Conservation (phyloP, 345 rosid genomes). For the Linum tenue region DNA sequence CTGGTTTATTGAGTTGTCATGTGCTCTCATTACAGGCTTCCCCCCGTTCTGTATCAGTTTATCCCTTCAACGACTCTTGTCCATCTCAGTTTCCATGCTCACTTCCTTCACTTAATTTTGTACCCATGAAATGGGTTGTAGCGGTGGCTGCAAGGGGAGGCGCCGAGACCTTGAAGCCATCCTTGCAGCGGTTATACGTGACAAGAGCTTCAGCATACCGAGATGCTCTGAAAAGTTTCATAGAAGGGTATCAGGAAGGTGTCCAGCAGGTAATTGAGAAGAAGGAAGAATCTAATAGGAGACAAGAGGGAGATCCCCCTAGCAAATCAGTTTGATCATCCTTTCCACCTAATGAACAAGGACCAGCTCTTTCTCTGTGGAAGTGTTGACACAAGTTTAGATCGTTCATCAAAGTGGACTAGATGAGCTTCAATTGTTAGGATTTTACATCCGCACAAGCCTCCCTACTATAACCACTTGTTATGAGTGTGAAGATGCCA, state of each 20-base stretch:
- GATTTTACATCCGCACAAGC: not conserved
- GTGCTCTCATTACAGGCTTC: no score
- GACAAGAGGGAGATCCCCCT: constrained; percentile 19
- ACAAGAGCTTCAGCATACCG: constrained; percentile 73
- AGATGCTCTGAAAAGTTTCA: constrained; percentile 68
- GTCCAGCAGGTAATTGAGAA: constrained; percentile 56
- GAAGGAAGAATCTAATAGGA: constrained; percentile 35
- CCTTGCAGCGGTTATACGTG: constrained; percentile 83
- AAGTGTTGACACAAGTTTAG: not conserved
- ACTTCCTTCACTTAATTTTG: not conserved
- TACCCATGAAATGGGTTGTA: constrained; percentile 17
- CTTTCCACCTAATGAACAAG: not conserved
- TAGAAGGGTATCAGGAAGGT: constrained; percentile 77
- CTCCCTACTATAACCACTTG: not conserved
- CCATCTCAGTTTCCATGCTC: constrained; percentile 5
- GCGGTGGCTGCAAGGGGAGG: constrained; percentile 94
- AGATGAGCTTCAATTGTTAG: not conserved
- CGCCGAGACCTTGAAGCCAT: constrained; percentile 80
- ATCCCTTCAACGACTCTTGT: not conserved
- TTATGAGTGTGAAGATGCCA: not conserved
- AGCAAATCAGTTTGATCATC: constrained; percentile 19
- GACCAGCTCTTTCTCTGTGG: constrained; percentile 2
- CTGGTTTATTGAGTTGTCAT: no score
- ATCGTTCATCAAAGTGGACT: not conserved
- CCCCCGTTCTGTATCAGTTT: no score